Base-by-base conservation (phyloP, 352 stramenopile species). In the Elongisporangium senticosum region DNA sequence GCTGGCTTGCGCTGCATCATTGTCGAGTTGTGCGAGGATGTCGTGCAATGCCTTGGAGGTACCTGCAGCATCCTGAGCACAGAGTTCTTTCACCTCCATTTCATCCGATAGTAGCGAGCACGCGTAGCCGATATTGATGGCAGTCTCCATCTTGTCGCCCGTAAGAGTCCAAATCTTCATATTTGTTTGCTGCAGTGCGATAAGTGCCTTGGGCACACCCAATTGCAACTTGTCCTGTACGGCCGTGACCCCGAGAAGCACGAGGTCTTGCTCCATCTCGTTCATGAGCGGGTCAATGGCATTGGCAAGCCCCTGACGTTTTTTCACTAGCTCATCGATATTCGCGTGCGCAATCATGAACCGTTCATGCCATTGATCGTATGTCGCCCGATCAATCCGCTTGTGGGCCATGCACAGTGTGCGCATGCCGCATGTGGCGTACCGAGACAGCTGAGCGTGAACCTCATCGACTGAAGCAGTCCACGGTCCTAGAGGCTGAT, bases 111-210 rank as follows among this genome's bases (percentile, higher is more conserved):
- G 66, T 51, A 98, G 58, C 17, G 87, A 84, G 55, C 84, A 96
- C 15, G 89, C 86, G 55, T 96, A 97, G n/a, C 86, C 93, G 67
- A 98, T 98, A 59, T 98, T 98, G 49, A 98, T 89, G 20, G 94
- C 94, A 15, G 94, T 98, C 68, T 98, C 93, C 65, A 93, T 83
- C 71, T 98, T 98, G 72, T 98, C 94, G 17, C 93, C 93, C 2
- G 94, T 98, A 22, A 98, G 80, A 22, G 96, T 96, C 90, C 92
- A 98, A n/a, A 98, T 65, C 57, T 97, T 96, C 53, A 98, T 96
- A 28, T 91, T 90, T 3, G 90, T 93, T 53, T 91, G 66, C 53
- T 90, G 80, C 10, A 98, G 63, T 33, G 89, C 59, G 62, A 79
- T 61, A 20, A 98, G 90, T 21, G 88, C 94, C 56, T 84, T 80